These are phyloP conservation scores for Aspergillus bombycis DNA, from an alignment of 2,329 filamentous ascomycete genomes.

Conservation along the genomic window DNA sequence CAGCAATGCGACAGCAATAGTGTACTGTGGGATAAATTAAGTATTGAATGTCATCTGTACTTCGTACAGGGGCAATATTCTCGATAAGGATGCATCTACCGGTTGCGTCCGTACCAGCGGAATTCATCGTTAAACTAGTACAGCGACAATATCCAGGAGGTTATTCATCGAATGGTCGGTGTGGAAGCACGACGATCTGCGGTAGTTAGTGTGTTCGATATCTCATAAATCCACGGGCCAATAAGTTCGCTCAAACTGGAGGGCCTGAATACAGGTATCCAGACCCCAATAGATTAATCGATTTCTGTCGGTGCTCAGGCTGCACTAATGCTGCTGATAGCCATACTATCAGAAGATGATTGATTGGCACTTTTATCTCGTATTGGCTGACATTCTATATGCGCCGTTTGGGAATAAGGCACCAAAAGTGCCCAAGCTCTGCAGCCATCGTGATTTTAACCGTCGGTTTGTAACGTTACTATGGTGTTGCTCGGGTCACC, in stretches of 20 bases:
- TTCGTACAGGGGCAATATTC: not conserved
- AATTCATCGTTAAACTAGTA: not conserved
- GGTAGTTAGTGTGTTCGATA: conserved; percentile 14
- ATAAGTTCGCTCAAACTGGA: not conserved
- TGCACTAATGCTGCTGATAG: not conserved
- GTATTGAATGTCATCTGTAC: conserved; percentile 1
- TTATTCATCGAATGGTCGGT: conserved; percentile 23
- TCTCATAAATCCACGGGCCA: conserved; percentile 13
- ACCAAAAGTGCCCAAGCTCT: conserved; percentile 2
- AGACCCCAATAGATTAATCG: conserved; percentile 13
- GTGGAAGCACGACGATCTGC: conserved; percentile 15
- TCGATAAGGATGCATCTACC: not conserved
- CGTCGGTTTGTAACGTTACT: not conserved
- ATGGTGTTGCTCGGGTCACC: not conserved
- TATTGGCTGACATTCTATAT: not conserved
- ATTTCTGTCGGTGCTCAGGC: conserved; percentile 14
- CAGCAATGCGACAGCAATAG: conserved; percentile 16
- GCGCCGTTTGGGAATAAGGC: not conserved
- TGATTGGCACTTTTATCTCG: not conserved
- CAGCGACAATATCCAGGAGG: conserved; percentile 1
- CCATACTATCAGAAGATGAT: not conserved
- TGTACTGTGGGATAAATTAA: conserved; percentile 17
- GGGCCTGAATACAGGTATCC: conserved; percentile 5
- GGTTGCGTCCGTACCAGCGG: not conserved
- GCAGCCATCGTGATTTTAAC: not conserved